Conservation (phyloP, 225 moss, liverwort and hornwort species). For the Neckera pumila region DNA sequence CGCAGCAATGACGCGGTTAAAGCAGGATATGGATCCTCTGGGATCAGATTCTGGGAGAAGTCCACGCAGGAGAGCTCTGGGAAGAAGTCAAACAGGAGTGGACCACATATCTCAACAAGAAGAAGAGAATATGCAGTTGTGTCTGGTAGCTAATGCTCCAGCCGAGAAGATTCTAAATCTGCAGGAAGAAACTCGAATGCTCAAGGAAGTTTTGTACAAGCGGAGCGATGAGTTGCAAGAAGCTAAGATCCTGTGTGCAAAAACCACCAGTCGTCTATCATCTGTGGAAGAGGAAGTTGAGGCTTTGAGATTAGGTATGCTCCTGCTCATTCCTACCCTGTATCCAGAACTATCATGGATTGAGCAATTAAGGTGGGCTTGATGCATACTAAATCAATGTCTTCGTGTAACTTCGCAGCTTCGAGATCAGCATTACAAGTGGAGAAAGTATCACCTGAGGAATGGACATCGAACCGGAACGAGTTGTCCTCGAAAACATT, state of each 20-base stretch:
- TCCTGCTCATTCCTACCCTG: neutral
- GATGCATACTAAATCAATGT: neutral
- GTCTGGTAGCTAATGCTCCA: constrained; percentile 16
- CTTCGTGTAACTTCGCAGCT: neutral
- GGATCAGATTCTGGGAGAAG: constrained; percentile 21
- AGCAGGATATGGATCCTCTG: constrained; percentile 49
- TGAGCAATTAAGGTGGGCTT: neutral
- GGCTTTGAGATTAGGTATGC: constrained; percentile 8
- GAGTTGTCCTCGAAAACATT: constrained; percentile 15
- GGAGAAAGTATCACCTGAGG: neutral
- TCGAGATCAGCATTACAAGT: neutral
- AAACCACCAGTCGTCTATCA: constrained; percentile 72
- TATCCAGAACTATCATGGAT: neutral
- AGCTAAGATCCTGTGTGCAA: constrained; percentile 64
- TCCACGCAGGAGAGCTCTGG: constrained; percentile 35
- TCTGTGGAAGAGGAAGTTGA: constrained; percentile 62
- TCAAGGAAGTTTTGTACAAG: constrained; percentile 55
- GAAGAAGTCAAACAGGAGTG: constrained; percentile 14
- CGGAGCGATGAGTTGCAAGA: constrained; percentile 62
- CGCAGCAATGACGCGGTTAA: constrained; percentile 53
- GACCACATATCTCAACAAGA: constrained; percentile 8
- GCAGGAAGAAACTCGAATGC: constrained; percentile 62
- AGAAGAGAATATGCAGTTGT: constrained; percentile 13
- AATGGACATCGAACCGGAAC: constrained; percentile 12
- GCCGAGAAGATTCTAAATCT: constrained; percentile 42